Evolutionary conservation across 768 basidiomycete genomes (phyloP).

Genomic region (Auriculariales sp.): DNA sequence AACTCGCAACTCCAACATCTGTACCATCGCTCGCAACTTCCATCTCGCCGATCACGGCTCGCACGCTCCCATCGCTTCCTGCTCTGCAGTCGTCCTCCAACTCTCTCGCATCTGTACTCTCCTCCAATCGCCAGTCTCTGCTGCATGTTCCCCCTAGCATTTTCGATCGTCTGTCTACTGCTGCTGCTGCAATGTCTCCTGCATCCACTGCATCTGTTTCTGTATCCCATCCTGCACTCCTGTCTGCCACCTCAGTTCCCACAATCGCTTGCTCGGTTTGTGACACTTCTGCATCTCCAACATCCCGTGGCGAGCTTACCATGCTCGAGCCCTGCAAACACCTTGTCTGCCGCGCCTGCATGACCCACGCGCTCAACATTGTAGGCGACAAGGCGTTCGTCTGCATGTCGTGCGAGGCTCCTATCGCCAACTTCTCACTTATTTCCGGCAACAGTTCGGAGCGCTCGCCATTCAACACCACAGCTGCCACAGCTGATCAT

Average conservation of each 20-base stretch:
- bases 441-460: not conserved
- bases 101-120: too few relatives aligned
- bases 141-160: too few relatives aligned
- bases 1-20: too few relatives aligned
- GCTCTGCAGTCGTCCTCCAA: too few relatives aligned
- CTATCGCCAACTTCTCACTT: constrained; percentile 53
- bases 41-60: too few relatives aligned
- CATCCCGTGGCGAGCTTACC: constrained; percentile 32
- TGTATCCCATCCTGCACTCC: not conserved
- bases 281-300: constrained; percentile 23
- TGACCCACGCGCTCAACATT: constrained; percentile 78
- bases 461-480: not conserved
- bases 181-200: too few relatives aligned
- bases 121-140: too few relatives aligned
- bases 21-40: too few relatives aligned
- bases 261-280: constrained; percentile 49
- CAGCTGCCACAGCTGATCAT: not conserved
- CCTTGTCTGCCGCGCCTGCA: constrained; percentile 62
- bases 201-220: not conserved
- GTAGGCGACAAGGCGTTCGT: constrained; percentile 83
- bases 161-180: too few relatives aligned
- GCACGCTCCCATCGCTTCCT: too few relatives aligned
- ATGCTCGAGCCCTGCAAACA: constrained; percentile 58
- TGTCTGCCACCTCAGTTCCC: not conserved
- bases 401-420: constrained; percentile 62